Conservation (phyloP, 108 stramenopile genomes). For the Skeletonema tropicum region DNA sequence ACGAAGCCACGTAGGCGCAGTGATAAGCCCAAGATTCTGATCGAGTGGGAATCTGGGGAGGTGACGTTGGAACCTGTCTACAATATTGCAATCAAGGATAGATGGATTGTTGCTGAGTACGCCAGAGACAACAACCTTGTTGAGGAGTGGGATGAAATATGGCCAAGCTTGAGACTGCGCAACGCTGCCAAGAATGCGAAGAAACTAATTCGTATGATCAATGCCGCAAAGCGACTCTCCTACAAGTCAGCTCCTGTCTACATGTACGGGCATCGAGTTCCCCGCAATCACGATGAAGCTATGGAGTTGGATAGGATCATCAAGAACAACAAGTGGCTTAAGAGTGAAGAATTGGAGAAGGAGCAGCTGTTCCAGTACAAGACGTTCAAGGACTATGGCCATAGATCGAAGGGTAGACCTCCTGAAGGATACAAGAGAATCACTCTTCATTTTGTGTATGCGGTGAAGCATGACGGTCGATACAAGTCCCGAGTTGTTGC, state of each 20-base stretch:
- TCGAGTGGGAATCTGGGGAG: slow-evolving; percentile 24
- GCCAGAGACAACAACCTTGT: background rate
- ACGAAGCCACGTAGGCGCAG: background rate
- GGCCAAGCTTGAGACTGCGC: background rate
- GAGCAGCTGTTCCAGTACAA: too few relatives aligned
- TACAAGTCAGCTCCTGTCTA: too few relatives aligned
- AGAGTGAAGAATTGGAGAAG: too few relatives aligned
- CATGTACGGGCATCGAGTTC: too few relatives aligned
- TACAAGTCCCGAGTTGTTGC: slow-evolving; percentile 45
- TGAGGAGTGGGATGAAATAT: background rate
- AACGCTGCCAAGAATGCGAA: too few relatives aligned
- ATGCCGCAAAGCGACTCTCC: too few relatives aligned
- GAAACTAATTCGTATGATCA: too few relatives aligned
- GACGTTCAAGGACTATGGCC: too few relatives aligned
- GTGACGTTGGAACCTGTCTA: background rate
- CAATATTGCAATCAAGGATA: background rate
- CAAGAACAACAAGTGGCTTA: too few relatives aligned
- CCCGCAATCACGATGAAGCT: too few relatives aligned
- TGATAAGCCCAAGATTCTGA: background rate
- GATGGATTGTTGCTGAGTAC: background rate
- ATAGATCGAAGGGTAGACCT: too few relatives aligned
- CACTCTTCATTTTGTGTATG: slow-evolving; percentile 30
- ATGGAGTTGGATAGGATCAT: too few relatives aligned
- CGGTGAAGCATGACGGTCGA: slow-evolving; percentile 39
- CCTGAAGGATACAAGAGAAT: slow-evolving; percentile 31